Base-by-base conservation (phyloP, 2,329 filamentous ascomycete genomes). In the Aschersonia sp. region DNA sequence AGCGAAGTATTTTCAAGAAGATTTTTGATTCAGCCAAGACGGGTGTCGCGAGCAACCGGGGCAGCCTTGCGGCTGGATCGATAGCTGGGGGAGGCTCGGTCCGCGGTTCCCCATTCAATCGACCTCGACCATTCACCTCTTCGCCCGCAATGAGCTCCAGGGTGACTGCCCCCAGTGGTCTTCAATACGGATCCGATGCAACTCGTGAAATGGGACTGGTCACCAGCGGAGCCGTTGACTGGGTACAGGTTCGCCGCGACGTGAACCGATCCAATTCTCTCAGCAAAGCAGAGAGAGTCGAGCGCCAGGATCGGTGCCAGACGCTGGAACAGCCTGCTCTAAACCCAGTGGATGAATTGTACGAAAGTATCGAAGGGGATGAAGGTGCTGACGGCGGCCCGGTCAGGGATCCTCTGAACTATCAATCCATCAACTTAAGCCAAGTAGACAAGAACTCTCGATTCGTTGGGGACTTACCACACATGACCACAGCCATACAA, bases 241-340 rank as follows among this genome's bases (percentile, higher is more conserved):
- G 92, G 89, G 88, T 98, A n/a, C 89, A 97, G 62, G 88, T 97
- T 29, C 83, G 92, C 37, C 80, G 92, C 43, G 94, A 98, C 64
- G 84, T 98, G 44, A 97, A 98, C 63, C 79, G 92, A 37, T 94
- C 90, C 4, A 97, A 95, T 59, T 92, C 90, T 0, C 72, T 95
- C 39, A 95, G 89, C 63, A 83, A 81, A 51, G 92, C 90, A 53
- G 92, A 98, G 66, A 77, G 83, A 22, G 73, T 80, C 40, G 92
- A 98, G 60, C 74, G 90, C 47, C 82, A 79, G 42, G 90, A 98
- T 57, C 78, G 90, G 47, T 95, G 89, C 59, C 84, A 95, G 58
- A 92, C 97, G 86, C 80, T 95, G 69, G 89, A 95, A 54, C 81
- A 94, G 53, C 83, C 87, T 1, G 84, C 89, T 0, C 76, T 97